Evolutionary conservation across 306 rosid species (phyloP), one percentile per base, ranked within the genome.

Genomic region (Herpetospermum pedunculosum): DNA sequence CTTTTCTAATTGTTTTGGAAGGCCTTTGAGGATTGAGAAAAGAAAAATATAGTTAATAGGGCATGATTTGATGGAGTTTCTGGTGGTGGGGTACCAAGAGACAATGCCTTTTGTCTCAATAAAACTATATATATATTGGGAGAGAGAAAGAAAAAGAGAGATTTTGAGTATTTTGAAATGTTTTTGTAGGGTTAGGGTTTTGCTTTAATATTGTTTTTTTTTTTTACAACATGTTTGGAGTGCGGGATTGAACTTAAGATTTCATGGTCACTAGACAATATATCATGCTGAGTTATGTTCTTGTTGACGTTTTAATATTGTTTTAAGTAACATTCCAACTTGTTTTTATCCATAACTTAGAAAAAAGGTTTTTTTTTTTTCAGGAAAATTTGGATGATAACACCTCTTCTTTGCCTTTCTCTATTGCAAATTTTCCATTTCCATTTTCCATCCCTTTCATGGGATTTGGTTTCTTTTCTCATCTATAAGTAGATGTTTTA

Each of bases 81-180:
- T 32, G 3, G 68, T 60, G 68, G 68, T 60, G 68, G 68, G 68
- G 68, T 60, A 30, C 68, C 68, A 60, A 60, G 23, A 60, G 5
- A 32, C 14, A 60, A 32, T 60, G 26, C 43, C 69, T 60, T 32
- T 60, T 58, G 19, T 58, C 37, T 23, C 67, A 58, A 13, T 57
- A 5, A 48, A 18, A 48, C 12, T 5, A 57, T 50, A 16, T 57
- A 23, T 57, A 7, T 29, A 58, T 58, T 13, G 29, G 12, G 65
- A 29, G 40, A 29, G 67, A 59, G 67, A 28, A 26, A 54, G 29
- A 12, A 40, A 29, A 21, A 29, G 67, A 59, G 67, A 28, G 30
- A 54, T 8, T 54, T 8, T 54, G 62, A 2, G 41, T 13, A 18
- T 60, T 60, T 60, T 63, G 47, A 63, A 63, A 35, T 35, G 40